Evolutionary conservation across 805 yeast species (phyloP).

Genomic region (Maudiozyma pseudohumilis): DNA sequence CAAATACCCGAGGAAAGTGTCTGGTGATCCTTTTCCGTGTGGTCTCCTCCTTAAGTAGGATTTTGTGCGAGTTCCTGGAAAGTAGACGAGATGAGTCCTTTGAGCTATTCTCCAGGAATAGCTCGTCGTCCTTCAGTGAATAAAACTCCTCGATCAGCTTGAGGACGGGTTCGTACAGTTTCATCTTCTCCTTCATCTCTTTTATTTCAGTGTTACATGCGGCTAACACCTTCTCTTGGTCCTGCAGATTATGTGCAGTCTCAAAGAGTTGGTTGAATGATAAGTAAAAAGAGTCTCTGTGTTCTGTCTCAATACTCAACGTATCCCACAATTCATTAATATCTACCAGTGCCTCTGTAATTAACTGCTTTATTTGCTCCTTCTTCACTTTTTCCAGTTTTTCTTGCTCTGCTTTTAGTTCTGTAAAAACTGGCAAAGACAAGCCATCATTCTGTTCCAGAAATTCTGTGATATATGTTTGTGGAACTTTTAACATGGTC

Average conservation of each 20-base stretch:
- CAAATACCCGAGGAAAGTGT: conserved; percentile 55
- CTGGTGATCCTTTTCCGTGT: conserved; percentile 57
- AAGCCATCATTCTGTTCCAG: conserved; percentile 35
- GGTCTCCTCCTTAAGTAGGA: conserved; percentile 71
- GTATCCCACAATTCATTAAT: conserved; percentile 55
- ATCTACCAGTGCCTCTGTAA: conserved; percentile 47
- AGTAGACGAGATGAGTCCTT: conserved; percentile 73
- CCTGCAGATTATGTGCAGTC: conserved; percentile 24
- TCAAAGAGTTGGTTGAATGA: conserved; percentile 11
- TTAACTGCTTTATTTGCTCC: conserved; percentile 56
- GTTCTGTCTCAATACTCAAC: conserved; percentile 47
- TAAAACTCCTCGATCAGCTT: conserved; percentile 45
- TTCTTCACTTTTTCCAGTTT: conserved; percentile 52
- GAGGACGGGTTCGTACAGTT: conserved; percentile 45
- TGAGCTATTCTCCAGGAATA: conserved; percentile 54
- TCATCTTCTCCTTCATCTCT: conserved; percentile 40
- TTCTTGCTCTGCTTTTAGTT: conserved; percentile 45
- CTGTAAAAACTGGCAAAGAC: conserved; percentile 37
- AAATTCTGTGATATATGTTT: conserved; percentile 34
- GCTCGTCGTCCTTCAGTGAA: conserved; percentile 49
- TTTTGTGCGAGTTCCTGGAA: conserved; percentile 66
- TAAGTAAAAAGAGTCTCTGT: conserved; percentile 39
- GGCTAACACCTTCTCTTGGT: conserved; percentile 50
- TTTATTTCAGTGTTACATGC: conserved; percentile 56
- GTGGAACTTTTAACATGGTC: conserved; percentile 45